Percentiles rank a stretch among this genome's conserved stretches.
Evolutionary conservation across 768 basidiomycete genomes (phyloP).

Genomic region (Lactifluus volemus): DNA sequence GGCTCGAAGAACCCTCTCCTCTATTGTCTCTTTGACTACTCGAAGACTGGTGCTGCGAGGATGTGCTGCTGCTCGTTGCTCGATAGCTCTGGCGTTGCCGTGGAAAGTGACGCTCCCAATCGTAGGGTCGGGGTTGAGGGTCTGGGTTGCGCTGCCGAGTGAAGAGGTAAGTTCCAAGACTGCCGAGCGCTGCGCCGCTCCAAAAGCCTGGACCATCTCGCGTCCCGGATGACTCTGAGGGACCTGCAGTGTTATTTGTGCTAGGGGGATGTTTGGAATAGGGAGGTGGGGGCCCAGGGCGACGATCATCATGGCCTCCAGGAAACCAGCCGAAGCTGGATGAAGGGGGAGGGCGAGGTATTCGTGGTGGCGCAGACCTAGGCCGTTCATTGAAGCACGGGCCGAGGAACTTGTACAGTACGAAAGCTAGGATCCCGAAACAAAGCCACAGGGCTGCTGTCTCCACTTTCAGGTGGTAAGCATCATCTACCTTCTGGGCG

Average conservation of each 20-base stretch:
- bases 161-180: constrained; percentile 51
- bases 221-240: background rate
- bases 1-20: constrained; percentile 58
- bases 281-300: constrained; percentile 43
- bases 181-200: constrained; percentile 73
- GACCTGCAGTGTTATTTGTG: constrained; percentile 32
- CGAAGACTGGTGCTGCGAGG: constrained; percentile 3
- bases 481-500: background rate
- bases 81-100: constrained; percentile 23
- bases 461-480: constrained; percentile 8
- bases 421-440: constrained; percentile 38
- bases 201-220: constrained; percentile 58
- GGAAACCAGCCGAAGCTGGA: constrained; percentile 45
- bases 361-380: constrained; percentile 25
- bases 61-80: constrained; percentile 15
- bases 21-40: constrained; percentile 33
- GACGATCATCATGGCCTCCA: constrained; percentile 30
- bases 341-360: constrained; percentile 24
- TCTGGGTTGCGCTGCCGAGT: constrained; percentile 25
- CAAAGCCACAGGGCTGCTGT: background rate
- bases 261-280: constrained; percentile 27
- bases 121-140: constrained; percentile 34
- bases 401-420: constrained; percentile 49
- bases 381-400: constrained; percentile 38
- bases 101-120: constrained; percentile 39